Base-by-base conservation (phyloP, 768 basidiomycete genomes). In the Chlorophyllum brunneum region DNA sequence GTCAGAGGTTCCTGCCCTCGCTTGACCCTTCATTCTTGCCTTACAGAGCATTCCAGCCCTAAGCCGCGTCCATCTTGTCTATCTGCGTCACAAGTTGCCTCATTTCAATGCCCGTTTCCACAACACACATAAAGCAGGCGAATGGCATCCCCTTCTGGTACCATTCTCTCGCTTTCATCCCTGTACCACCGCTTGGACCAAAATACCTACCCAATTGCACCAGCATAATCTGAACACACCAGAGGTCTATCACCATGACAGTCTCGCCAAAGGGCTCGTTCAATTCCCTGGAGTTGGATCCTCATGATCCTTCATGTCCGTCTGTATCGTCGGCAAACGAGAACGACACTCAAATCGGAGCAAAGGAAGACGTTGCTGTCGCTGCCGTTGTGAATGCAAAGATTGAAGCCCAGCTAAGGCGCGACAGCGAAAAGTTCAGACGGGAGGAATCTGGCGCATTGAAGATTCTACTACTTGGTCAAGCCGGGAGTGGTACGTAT, bases 381-480 rank as follows among this genome's bases (percentile, higher is more conserved):
- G 31, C 45, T 34, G 22, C 45, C 13, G 31, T 16, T 6, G 33
- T 26, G 18, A 47, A 47, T 23, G 45, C 45, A 15, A 47, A 24
- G 22, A 47, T 47, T 22, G 45, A 47, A 24, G 45, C 45, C 6
- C 45, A 47, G 23, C 13, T 47, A 33, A 47, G 36, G 22, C 33
- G 33, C 22, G 45, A 47, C 24, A 22, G 11, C 6, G 45, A 47
- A 10, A 34, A 9, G 16, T 47, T 22, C 22, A 47, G 18, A 23
- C 16, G 23, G 13, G 45, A 47, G 23, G 45, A 47, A 34, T 36
- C 33, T 33, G 18, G 33, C 9, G 16, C 26, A 15, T 34, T 47
- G 13, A 84, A 80, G 57, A 70, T 86, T 31, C 64, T 86, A 1
- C 58, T 86, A 2, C 67, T 86, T n/a, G 85, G 85, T 24, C 83